Base-by-base conservation (phyloP, 116 monocot genomes). In the Cymodocea nodosa region DNA sequence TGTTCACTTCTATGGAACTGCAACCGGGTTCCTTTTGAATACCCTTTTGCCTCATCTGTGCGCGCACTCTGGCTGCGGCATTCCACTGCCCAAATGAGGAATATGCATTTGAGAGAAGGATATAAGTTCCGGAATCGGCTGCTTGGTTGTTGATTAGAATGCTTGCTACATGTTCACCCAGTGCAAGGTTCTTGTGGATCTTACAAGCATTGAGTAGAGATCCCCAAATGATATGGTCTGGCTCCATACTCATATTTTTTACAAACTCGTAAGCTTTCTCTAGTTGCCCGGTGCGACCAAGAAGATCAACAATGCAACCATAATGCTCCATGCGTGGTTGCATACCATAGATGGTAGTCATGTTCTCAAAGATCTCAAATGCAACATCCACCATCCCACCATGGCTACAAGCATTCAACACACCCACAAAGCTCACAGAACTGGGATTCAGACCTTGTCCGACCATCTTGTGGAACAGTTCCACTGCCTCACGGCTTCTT, bases 391-490 rank as follows among this genome's bases (percentile, higher is more conserved):
- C 75, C 53, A 79, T 73, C 2, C 83, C 83, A 20, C 76, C 71
- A 52, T 87, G 87, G 67, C 87, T 83, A 55, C 83, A 83, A 58
- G 83, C 83, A 66, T 83, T 83, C 16, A 87, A 67, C 58, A 87
- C 79, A 3, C 83, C 78, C 23, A 87, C 64, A 20, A 87, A 18
- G 5, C 71, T 70, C 52, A 87, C 55, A 18, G 59, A 65, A 24
- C 83, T 80, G 4, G 83, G 87, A 9, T 19, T 52, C 7, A 83
- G 16, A 23, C 78, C 76, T 59, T 39, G 25, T 2, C 13, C 75
- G n/a, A 76, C 52, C 75, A 71, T 72, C 20, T 35, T 9, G 25
- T 49, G 1, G 60, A 74, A 82, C 16, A 86, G 4, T 24, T 77
- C 59, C 4, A 82, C 72, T 7, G 80, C 86, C 57, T 74, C 74